phyloP scores from a whole-genome alignment of 345 rosid genomes.

The Isatis tinctoria region DNA sequence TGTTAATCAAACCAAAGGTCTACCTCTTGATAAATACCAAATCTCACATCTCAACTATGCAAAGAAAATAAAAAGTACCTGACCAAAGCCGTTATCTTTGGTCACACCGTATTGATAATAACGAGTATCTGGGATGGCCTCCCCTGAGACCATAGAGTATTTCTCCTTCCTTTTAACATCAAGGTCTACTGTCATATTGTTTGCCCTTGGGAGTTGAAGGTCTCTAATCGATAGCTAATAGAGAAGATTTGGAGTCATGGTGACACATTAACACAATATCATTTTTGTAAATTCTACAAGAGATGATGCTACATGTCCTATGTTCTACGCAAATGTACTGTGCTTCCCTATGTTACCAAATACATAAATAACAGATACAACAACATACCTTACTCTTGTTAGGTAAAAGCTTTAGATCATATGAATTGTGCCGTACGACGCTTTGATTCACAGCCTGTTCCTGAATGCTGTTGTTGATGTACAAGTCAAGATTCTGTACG shows the following conservation, averaged over 20 bases:
- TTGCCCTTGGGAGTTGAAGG: conserved; percentile 29
- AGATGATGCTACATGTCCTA: neutral
- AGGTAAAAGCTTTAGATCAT: conserved; percentile 28
- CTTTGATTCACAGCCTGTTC: conserved; percentile 27
- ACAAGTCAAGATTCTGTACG: conserved; percentile 44
- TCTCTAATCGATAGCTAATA: conserved; percentile 31
- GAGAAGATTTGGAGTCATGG: conserved; percentile 24
- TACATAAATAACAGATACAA: neutral
- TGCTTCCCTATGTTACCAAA: neutral
- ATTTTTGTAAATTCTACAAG: neutral
- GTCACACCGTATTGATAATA: conserved; percentile 25
- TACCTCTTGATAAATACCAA: neutral
- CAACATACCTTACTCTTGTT: conserved; percentile 42
- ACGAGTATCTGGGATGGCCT: conserved; percentile 22
- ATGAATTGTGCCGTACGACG: conserved; percentile 11
- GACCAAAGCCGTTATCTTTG: conserved; percentile 24
- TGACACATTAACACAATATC: conserved; percentile 23
- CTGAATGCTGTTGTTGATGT: conserved; percentile 28
- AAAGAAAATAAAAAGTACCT: conserved; percentile 26
- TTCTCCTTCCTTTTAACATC: conserved; percentile 31
- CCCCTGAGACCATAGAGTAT: conserved; percentile 15
- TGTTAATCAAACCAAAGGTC: conserved; percentile 13
- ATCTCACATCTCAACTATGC: neutral
- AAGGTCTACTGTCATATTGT: conserved; percentile 27
- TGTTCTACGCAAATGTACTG: neutral